These are phyloP conservation scores for Dimargaris cristalligena DNA, from an alignment of 192 early-diverging fungal genomes.

Conservation along the genomic window DNA sequence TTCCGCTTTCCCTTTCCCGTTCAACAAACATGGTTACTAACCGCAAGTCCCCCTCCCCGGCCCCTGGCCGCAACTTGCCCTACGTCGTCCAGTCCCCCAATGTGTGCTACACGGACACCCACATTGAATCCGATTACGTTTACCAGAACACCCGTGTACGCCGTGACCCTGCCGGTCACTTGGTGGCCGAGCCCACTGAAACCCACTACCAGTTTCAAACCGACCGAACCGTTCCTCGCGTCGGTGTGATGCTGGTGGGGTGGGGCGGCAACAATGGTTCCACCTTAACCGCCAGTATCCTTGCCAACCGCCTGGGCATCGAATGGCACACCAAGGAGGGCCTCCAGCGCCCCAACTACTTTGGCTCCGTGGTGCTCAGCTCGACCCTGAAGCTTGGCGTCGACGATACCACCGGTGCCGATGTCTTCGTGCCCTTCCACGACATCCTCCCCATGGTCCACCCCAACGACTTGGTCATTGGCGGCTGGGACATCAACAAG, in stretches of 20 bases:
- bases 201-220: constrained; percentile 83
- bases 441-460: constrained; percentile 89
- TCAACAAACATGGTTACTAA: constrained; percentile 12
- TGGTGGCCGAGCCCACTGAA: constrained; percentile 70
- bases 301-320: constrained; percentile 80
- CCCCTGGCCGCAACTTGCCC: constrained; percentile 22
- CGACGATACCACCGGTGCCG: constrained; percentile 49
- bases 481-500: constrained; percentile 95
- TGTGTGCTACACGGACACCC: constrained; percentile 65
- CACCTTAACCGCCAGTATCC: constrained; percentile 88
- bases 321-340: constrained; percentile 90
- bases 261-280: constrained; percentile 99
- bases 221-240: constrained; percentile 53
- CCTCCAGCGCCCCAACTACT: constrained; percentile 87
- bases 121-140: constrained; percentile 70
- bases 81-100: constrained; percentile 83
- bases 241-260: constrained; percentile 94
- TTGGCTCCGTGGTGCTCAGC: constrained; percentile 88
- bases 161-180: constrained; percentile 39
- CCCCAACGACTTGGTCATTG: constrained; percentile 92
- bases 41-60: constrained; percentile 17
- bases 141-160: constrained; percentile 79
- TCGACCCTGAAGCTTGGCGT: constrained; percentile 93
- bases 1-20: constrained; percentile 8
- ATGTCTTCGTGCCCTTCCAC: constrained; percentile 86